Evolutionary conservation across 2,329 filamentous ascomycete genomes (phyloP).

Genomic region (Beauveria varroae): DNA sequence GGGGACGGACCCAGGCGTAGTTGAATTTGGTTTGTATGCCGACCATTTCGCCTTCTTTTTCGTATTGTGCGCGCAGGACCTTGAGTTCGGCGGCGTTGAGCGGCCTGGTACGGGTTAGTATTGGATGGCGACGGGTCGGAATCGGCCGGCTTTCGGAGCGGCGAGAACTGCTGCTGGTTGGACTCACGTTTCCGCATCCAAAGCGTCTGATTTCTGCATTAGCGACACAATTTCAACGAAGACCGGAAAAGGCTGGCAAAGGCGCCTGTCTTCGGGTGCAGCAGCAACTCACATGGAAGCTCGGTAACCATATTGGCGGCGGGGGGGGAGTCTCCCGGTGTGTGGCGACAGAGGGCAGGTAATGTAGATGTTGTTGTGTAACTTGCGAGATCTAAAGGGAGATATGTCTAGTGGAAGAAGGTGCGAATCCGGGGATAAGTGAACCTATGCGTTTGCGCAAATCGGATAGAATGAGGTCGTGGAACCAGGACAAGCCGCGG

Average conservation of each 20-base stretch:
- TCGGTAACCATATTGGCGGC: conserved; percentile 36
- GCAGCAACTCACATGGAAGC: conserved; percentile 37
- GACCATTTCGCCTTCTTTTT: conserved; percentile 95
- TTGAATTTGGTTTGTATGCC: conserved; percentile 99
- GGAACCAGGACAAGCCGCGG: background rate
- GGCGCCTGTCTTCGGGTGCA: background rate
- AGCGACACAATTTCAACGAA: background rate
- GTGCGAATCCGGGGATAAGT: background rate
- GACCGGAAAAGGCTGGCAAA: background rate
- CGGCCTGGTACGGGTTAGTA: conserved; percentile 46
- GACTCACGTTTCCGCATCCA: conserved; percentile 86
- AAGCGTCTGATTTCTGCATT: conserved; percentile 61
- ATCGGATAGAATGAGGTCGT: background rate
- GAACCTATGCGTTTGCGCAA: background rate
- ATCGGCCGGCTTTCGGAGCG: background rate
- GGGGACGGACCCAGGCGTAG: conserved; percentile 78
- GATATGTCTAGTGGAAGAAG: too few relatives aligned
- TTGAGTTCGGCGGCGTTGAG: conserved; percentile 87
- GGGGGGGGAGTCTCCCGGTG: background rate
- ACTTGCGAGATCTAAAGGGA: too few relatives aligned
- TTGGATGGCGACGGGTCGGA: conserved; percentile 4
- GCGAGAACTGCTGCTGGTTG: background rate
- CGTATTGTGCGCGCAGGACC: conserved; percentile 88
- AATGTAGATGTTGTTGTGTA: too few relatives aligned
- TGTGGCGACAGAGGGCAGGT: background rate